Base-by-base conservation (phyloP, 257 asterid genomes). In the Rauvolfia tetraphylla region DNA sequence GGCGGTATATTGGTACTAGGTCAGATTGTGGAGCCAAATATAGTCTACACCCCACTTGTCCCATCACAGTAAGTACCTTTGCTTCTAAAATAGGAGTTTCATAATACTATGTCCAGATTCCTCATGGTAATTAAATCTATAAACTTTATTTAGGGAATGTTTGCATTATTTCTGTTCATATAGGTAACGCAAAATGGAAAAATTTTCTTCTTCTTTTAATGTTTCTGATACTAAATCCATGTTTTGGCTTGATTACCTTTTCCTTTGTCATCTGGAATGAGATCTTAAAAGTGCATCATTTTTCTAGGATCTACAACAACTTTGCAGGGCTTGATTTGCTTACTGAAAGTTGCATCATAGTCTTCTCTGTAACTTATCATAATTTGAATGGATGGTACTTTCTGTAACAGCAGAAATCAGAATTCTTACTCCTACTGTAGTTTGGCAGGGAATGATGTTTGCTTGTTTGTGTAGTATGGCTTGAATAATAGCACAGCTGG, bases 1-100 rank as follows among this genome's bases (percentile, higher is more conserved):
- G 98, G 98, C 65, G 99, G 99, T 71, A 88, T 91, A 49, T 79
- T 95, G 87, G 98, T 95, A 51, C 91, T 93, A 49, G 99, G 98
- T 75, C 90, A 88, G 88, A 91, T 91, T 67, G 88, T 93, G 70
- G 97, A 93, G 88, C 98, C 97, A 71, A 90, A 82, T 87, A 73
- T 95, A 54, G 97, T 95, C 78, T 93, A 89, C 93, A 90, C 97
- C 53, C 95, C 95, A 6, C 98, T 95, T 44, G 97, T 95, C 77
- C 96, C 92, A 44, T 90, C 97, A 80, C 96, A 91, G 98, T 95
- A 90, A 7, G 98, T 85, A 61, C 39, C 78, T 62, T 53, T 75
- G 23, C 44, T 22, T 10, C 9, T 20, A 15, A 29, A 51, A 23
- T 0, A 8, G 27, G 31, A 20, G 44, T 46, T 74, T 57, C 20